Base-by-base conservation (phyloP, 306 rosid species). In the Oxytropis ochrocephala region DNA sequence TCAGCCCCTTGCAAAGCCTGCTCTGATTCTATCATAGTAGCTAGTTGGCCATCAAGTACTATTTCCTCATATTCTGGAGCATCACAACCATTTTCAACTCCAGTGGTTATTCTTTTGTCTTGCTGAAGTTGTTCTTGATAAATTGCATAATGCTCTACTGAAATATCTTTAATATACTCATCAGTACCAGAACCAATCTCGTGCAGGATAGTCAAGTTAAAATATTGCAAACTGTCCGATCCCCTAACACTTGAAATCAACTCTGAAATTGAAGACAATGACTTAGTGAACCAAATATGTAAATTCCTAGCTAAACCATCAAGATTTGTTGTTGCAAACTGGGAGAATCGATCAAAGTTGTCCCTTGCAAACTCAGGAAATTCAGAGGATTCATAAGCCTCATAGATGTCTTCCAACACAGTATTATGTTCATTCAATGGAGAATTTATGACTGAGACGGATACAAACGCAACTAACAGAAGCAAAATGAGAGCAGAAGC, bases 191-290 rank as follows among this genome's bases (percentile, higher is more conserved):
- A 11, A 42, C 3, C 49, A 38, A 64, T 42, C 11, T 54, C 84
- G 0, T 30, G 35, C 83, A 80, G 51, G 38, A 36, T 18, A 42
- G 87, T 82, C 79, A 87, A 67, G 85, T 92, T 92, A 69, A 35
- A 82, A 29, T 76, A 85, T 35, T 61, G 81, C 61, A 79, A 52
- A n/a, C 66, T 66, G 7, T 27, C 76, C 10, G 5, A 77, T 71
- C 79, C 89, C 76, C 79, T 63, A 53, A 81, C 69, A 41, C 61
- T 46, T 8, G 73, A 55, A 53, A 87, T 58, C 77, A 74, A 55
- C 56, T 80, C 82, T 51, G 78, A 74, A 49, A 81, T 56, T 17
- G 75, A 76, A 63, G 83, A 54, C 38, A 72, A 12, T 0, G 73
- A 72, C 57, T 50, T 72, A 5, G 78, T 72, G 58, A 48, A 72